Evolutionary conservation across 192 early-diverging fungal genomes (phyloP).

Genomic region (Phycomyces blakesleeanus): DNA sequence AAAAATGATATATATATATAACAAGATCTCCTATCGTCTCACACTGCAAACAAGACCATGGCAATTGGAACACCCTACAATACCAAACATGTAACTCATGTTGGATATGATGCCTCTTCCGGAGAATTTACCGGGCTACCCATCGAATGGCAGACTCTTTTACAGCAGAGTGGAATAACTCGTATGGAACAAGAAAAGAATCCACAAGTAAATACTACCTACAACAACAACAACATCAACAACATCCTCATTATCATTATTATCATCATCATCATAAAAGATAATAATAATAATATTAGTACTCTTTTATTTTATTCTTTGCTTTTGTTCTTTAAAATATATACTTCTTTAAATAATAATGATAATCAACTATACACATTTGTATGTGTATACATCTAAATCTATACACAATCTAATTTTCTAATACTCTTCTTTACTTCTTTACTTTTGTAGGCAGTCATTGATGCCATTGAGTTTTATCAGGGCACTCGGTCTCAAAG

Average conservation of each 20-base stretch:
- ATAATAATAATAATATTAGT: too few relatives aligned
- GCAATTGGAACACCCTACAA: slow-evolving; percentile 93
- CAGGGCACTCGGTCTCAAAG: slow-evolving; percentile 43
- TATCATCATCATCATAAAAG: too few relatives aligned
- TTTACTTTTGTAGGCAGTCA: slow-evolving; percentile 52
- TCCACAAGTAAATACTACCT: slow-evolving; percentile 77
- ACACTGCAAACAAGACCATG: slow-evolving; percentile 36
- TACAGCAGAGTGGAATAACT: slow-evolving; percentile 88
- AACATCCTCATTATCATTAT: too few relatives aligned
- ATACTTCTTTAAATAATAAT: too few relatives aligned
- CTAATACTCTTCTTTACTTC: slow-evolving; percentile 9
- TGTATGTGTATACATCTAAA: background rate
- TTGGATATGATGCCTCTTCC: slow-evolving; percentile 92
- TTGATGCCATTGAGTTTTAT: slow-evolving; percentile 82
- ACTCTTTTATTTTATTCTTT: too few relatives aligned
- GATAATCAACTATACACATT: too few relatives aligned
- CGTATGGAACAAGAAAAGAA: slow-evolving; percentile 87
- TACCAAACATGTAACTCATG: slow-evolving; percentile 93
- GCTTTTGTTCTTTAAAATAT: too few relatives aligned
- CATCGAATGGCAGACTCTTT: slow-evolving; percentile 84
- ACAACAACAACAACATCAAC: too few relatives aligned
- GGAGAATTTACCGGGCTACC: slow-evolving; percentile 93
- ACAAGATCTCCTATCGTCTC: too few relatives aligned
- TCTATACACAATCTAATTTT: too few relatives aligned
- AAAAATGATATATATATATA: too few relatives aligned